A percentile compares a stretch with the other conserved stretches of the same genome.
These are phyloP conservation scores for Daphne laureola DNA, from an alignment of 441 rosid species.

Conservation along the genomic window DNA sequence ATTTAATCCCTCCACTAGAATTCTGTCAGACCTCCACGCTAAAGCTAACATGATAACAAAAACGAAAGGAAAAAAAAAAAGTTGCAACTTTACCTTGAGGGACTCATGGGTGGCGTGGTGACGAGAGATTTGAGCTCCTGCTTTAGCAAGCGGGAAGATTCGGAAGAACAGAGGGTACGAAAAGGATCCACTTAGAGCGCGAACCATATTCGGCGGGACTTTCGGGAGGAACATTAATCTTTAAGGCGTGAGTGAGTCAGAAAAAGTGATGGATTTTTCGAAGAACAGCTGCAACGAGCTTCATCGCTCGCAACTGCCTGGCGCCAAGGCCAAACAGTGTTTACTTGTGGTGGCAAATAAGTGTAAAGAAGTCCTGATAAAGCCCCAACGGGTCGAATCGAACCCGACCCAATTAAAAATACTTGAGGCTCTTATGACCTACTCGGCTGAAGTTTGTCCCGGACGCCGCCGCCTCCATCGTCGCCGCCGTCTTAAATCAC, in stretches of 20 bases:
- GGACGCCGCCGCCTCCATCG: too few relatives aligned
- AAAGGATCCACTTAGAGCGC: slow-evolving; percentile 22
- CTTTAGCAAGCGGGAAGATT: slow-evolving; percentile 22
- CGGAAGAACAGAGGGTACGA: slow-evolving; percentile 24
- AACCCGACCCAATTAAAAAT: too few relatives aligned
- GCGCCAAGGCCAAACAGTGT: slow-evolving; percentile 12
- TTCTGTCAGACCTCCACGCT: neutral
- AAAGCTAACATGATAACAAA: slow-evolving; percentile 4
- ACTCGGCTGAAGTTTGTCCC: too few relatives aligned
- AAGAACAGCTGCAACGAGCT: neutral
- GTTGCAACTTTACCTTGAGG: slow-evolving; percentile 17
- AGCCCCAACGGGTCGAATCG: too few relatives aligned
- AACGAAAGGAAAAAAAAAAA: neutral
- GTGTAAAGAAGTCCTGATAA: too few relatives aligned
- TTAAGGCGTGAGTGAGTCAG: neutral
- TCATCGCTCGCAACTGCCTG: slow-evolving; percentile 13
- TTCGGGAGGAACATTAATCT: slow-evolving; percentile 11
- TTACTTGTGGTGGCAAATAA: too few relatives aligned
- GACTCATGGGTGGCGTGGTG: slow-evolving; percentile 15
- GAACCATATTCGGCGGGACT: slow-evolving; percentile 26
- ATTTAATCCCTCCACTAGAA: neutral
- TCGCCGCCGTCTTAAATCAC: too few relatives aligned
- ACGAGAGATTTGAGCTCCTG: slow-evolving; percentile 12
- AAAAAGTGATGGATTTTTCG: neutral
- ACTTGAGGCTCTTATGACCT: too few relatives aligned